A percentile compares a stretch with the other conserved stretches of the same genome.
Conservation (phyloP, 768 basidiomycete genomes). For the Jaapia argillacea region DNA sequence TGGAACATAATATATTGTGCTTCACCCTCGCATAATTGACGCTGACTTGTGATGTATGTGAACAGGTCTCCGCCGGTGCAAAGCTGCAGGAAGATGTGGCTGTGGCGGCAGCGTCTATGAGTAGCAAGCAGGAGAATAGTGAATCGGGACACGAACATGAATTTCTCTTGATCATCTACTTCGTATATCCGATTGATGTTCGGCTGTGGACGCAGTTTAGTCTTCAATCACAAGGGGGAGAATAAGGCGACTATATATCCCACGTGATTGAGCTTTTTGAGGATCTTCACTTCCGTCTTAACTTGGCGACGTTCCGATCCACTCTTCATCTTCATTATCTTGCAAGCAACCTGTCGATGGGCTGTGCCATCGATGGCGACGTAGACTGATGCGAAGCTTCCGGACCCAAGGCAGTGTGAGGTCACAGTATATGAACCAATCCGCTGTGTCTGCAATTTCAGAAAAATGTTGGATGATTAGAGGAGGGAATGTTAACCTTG, state of each 20-base stretch:
- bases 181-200: slow-evolving; percentile 76
- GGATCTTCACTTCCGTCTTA: slow-evolving; percentile 71
- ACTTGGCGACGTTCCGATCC: slow-evolving; percentile 49
- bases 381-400: slow-evolving; percentile 77
- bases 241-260: slow-evolving; percentile 11
- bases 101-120: slow-evolving; percentile 14
- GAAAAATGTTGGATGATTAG: background rate
- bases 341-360: slow-evolving; percentile 74
- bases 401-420: slow-evolving; percentile 70
- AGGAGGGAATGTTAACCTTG: slow-evolving; percentile 31
- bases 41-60: slow-evolving; percentile 64
- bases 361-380: slow-evolving; percentile 57
- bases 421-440: slow-evolving; percentile 41
- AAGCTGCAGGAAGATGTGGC: slow-evolving; percentile 77
- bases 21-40: slow-evolving; percentile 66
- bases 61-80: slow-evolving; percentile 87
- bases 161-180: slow-evolving; percentile 50
- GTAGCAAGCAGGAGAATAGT: background rate
- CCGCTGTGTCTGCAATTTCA: background rate
- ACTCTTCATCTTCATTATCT: slow-evolving; percentile 61
- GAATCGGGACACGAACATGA: slow-evolving; percentile 32
- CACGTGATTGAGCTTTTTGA: slow-evolving; percentile 66
- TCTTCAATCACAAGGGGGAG: slow-evolving; percentile 1
- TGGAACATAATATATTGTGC: slow-evolving; percentile 81
- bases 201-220: slow-evolving; percentile 33